Percentiles rank a stretch among this genome's conserved stretches.
Evolutionary conservation across 2,329 filamentous ascomycete genomes (phyloP).

Genomic region (Septoria linicola): DNA sequence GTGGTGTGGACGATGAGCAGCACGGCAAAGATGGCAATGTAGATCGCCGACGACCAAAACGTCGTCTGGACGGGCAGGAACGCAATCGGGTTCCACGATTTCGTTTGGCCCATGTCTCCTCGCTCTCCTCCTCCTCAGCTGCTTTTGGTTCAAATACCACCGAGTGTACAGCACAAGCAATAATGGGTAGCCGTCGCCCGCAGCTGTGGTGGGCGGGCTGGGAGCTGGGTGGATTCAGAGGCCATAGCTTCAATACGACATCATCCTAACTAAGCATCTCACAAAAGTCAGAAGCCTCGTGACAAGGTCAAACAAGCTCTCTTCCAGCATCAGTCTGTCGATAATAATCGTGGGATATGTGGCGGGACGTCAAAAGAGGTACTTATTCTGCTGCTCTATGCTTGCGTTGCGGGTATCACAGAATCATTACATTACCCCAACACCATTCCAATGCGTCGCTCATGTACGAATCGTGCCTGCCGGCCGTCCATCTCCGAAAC

Average conservation of each 20-base stretch:
- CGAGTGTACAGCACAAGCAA: conserved; percentile 3
- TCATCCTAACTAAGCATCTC: no score
- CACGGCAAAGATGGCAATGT: conserved; percentile 74
- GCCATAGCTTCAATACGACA: no score
- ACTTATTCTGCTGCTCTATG: no score
- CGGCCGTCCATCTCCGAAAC: not conserved
- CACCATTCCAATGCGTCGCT: conserved; percentile 10
- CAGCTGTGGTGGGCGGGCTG: no score
- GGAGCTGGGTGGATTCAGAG: no score
- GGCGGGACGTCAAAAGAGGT: no score
- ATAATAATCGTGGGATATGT: no score
- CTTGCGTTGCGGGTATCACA: conserved; percentile 22
- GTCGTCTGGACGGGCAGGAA: conserved; percentile 82
- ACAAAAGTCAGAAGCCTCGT: no score
- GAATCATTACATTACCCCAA: conserved; percentile 6
- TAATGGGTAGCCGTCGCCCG: no score
- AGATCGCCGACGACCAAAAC: conserved; percentile 71
- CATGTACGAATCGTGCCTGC: not conserved
- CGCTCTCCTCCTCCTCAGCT: conserved; percentile 1
- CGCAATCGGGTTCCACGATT: conserved; percentile 54
- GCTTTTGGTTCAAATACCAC: no score
- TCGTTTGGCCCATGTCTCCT: conserved; percentile 6
- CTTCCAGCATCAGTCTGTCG: no score
- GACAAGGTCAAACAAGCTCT: no score
- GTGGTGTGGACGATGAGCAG: conserved; percentile 70